Evolutionary conservation across 345 rosid species (phyloP), one percentile per base, ranked within the genome.

Genomic region (Citrus maxima): DNA sequence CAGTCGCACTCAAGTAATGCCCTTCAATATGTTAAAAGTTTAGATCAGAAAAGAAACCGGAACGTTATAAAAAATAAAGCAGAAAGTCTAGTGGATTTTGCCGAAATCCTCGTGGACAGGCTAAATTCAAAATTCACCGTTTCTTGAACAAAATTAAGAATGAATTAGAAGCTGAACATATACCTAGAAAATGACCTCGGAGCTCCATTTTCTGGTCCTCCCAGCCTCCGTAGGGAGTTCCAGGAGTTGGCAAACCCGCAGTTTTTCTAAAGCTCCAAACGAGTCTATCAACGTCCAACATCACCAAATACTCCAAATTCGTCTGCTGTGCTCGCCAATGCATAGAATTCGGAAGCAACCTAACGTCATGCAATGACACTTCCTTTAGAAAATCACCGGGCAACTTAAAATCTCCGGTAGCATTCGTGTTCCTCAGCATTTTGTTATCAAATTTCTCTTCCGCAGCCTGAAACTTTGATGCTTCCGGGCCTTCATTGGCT

Each of bases 211-310:
- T 49, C 2, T 85, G 77, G 3, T 34, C 82, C 77, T 89, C 90
- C 92, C 92, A 89, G 32, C 90, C 90, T 18, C 89, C 92, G 67
- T 89, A 87, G 0, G 90, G 71, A 7, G 59, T 59, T 42, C 92
- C 88, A 0, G 87, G 90, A 0, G 86, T 85, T 3, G 84, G 42
- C 78, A 86, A 80, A 77, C 88, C 89, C 0, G 88, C 89, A 1
- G 85, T 87, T 63, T 87, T 82, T 78, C 92, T 80, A 30, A 89
- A 89, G 85, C 88, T 89, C 92, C 89, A 89, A 7, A 86, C 87
- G 82, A 89, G 64, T 7, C 79, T 85, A 77, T 89, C 86, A 63
- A 83, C 86, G 72, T 87, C 85, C 85, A 89, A 64, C 83, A 86
- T 58, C 87, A 89, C 42, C 80, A 89, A 56, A 70, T 89, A 89